A percentile compares a stretch with the other conserved stretches of the same genome.
These are phyloP conservation scores for Scutellaria baicalensis DNA, from an alignment of 257 asterid species.

Conservation along the genomic window DNA sequence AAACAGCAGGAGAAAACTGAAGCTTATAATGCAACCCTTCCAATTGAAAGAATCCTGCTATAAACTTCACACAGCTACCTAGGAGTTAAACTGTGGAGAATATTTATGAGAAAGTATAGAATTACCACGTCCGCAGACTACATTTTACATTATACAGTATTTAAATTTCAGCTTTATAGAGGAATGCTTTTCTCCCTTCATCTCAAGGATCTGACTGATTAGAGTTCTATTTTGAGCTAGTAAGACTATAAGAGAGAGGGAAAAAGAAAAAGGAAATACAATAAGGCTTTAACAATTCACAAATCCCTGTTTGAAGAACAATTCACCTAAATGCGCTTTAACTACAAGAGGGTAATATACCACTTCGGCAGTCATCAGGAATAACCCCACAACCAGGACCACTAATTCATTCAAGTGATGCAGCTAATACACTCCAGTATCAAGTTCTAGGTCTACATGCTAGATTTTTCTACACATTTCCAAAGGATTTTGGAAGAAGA, in stretches of 20 bases:
- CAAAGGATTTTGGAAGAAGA: too few species aligned
- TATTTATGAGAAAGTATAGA: background rate
- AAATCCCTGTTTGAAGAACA: background rate
- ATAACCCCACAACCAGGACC: too few species aligned
- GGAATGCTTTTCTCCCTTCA: background rate
- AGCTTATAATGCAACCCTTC: slow-evolving; percentile 2
- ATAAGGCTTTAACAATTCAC: too few species aligned
- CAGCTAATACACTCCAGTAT: too few species aligned
- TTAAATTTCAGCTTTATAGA: background rate
- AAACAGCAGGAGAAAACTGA: background rate
- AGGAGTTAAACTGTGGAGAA: background rate
- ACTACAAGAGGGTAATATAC: background rate
- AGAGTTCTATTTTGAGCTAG: background rate
- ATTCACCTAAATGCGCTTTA: background rate
- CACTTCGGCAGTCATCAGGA: background rate
- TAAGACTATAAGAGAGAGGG: background rate
- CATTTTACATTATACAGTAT: too few species aligned
- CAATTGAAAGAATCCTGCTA: background rate
- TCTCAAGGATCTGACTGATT: background rate
- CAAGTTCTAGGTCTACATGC: too few species aligned
- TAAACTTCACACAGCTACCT: background rate
- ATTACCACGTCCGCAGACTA: background rate
- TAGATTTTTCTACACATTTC: too few species aligned
- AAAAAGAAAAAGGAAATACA: background rate
- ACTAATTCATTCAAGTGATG: background rate